Evolutionary conservation across 1,139 yeast species (phyloP).

Genomic region (Kazachstania sp.): DNA sequence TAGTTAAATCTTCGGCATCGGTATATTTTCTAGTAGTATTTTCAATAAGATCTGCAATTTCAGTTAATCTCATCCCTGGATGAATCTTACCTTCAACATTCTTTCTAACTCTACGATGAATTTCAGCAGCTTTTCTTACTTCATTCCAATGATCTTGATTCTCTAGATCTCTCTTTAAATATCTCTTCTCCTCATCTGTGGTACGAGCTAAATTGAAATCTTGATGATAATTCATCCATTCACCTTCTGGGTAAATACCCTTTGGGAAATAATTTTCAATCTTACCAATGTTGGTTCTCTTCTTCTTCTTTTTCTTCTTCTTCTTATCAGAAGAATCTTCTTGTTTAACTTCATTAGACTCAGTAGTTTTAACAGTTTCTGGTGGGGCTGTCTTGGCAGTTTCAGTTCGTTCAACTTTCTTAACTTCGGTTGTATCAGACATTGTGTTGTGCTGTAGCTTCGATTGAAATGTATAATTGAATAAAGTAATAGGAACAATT

Average conservation of each 20-base stretch:
- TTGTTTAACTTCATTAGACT: conserved; percentile 4
- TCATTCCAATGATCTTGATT: conserved; percentile 67
- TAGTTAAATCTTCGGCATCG: conserved; percentile 40
- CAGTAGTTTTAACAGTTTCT: not conserved
- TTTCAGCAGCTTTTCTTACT: conserved; percentile 91
- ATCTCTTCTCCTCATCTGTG: conserved; percentile 80
- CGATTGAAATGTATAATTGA: not conserved
- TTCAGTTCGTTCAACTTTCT: not conserved
- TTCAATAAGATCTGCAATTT: conserved; percentile 84
- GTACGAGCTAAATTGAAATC: conserved; percentile 70
- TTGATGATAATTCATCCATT: conserved; percentile 65
- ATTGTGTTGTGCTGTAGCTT: not conserved
- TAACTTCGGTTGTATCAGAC: conserved; percentile 1
- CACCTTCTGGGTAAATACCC: conserved; percentile 78
- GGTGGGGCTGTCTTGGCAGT: too few species aligned
- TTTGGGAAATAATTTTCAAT: conserved; percentile 64
- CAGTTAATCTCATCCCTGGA: conserved; percentile 91
- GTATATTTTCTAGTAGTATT: conserved; percentile 71
- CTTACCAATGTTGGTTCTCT: conserved; percentile 44
- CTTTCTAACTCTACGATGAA: conserved; percentile 83
- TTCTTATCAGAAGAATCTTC: conserved; percentile 26
- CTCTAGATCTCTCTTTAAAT: conserved; percentile 53
- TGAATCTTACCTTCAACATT: conserved; percentile 65
- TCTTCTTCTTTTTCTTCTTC: conserved; percentile 44
- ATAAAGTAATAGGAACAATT: too few species aligned